Conservation (phyloP, 73 alveolate species). For the Loxodes magnus region DNA sequence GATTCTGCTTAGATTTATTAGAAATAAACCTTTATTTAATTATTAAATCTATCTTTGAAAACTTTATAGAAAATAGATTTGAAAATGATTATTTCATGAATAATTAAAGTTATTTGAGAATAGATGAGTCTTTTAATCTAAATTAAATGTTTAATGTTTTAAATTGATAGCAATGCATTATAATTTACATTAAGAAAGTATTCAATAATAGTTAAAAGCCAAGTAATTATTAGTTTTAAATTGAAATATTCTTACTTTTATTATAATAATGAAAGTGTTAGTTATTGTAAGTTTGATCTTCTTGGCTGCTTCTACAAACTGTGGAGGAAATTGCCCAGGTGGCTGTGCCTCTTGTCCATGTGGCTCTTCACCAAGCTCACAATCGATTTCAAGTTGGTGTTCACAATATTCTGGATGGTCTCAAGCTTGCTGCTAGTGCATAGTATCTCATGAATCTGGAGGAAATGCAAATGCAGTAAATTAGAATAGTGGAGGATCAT, state of each 20-base stretch:
- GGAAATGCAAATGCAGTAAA: constrained; percentile 34
- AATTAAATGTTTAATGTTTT: too few relatives aligned
- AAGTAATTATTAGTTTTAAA: neutral
- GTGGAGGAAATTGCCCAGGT: constrained; percentile 52
- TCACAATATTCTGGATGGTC: constrained; percentile 22
- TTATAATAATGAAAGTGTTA: neutral
- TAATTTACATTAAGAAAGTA: neutral
- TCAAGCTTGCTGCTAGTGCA: constrained; percentile 38
- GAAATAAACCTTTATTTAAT: too few relatives aligned
- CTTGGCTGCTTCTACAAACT: constrained; percentile 10
- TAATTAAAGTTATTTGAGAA: too few relatives aligned
- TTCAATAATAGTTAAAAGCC: neutral
- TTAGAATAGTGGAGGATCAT: constrained; percentile 12
- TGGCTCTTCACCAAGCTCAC: constrained; percentile 3
- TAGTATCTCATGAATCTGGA: constrained; percentile 24
- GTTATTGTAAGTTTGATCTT: neutral
- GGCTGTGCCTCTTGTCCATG: constrained; percentile 21
- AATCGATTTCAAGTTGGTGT: constrained; percentile 24
- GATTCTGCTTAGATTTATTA: too few relatives aligned
- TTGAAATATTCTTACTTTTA: neutral
- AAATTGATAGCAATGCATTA: neutral
- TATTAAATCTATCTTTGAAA: too few relatives aligned
- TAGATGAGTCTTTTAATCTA: too few relatives aligned
- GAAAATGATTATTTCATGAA: too few relatives aligned
- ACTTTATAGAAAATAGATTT: too few relatives aligned